These are phyloP conservation scores for Ambrosia artemisiifolia DNA, from an alignment of 129 eudicot species.

Conservation along the genomic window DNA sequence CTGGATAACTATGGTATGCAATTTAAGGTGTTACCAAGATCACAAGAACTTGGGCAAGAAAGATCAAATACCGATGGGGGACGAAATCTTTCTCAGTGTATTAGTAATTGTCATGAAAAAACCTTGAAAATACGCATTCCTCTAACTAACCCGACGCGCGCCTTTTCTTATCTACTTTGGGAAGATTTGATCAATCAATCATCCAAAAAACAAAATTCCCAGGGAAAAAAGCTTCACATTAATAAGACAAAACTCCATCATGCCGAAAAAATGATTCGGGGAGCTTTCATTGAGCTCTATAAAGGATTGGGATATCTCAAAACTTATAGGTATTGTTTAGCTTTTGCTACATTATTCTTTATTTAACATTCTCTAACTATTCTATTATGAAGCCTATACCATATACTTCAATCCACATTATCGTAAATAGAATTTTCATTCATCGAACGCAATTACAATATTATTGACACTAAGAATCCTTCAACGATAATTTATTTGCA, in stretches of 20 bases:
- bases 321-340: conserved; percentile 68
- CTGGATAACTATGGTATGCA: conserved; percentile 27
- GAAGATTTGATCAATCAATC: conserved; percentile 79
- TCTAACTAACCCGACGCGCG: conserved; percentile 76
- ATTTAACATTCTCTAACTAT: conserved; percentile 9
- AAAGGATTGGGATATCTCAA: conserved; percentile 91
- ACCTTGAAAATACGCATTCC: conserved; percentile 79
- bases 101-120: conserved; percentile 59
- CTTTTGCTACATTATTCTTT: conserved; percentile 9
- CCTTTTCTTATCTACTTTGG: conserved; percentile 84
- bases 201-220: conserved; percentile 58
- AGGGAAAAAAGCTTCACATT: conserved; percentile 59
- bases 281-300: conserved; percentile 90
- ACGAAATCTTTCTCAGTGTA: conserved; percentile 35
- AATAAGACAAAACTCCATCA: conserved; percentile 78
- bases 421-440: background rate
- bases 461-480: background rate
- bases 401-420: background rate
- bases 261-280: conserved; percentile 93
- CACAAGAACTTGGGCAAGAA: conserved; percentile 40
- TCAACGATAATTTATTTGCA: conserved; percentile 23
- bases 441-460: background rate
- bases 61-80: conserved; percentile 35
- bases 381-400: background rate
- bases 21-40: conserved; percentile 36